These are phyloP conservation scores for Silene coronaria DNA, from an alignment of 179 eudicot genomes.

Conservation along the genomic window DNA sequence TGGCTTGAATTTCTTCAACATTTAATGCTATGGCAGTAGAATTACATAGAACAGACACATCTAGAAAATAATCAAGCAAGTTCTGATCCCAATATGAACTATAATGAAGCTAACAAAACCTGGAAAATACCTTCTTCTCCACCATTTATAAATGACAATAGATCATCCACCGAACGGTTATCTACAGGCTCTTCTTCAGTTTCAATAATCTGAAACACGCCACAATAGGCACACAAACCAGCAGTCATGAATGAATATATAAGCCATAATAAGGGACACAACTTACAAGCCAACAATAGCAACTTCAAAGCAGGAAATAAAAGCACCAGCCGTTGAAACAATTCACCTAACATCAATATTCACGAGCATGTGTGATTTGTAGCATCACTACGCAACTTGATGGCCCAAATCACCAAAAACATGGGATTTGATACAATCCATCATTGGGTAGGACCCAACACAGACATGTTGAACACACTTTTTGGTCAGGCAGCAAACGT, in stretches of 20 bases:
- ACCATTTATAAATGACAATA: conserved; percentile 69
- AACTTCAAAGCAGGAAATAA: too few species aligned
- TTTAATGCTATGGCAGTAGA: not conserved
- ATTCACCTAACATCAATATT: too few species aligned
- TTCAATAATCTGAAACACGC: conserved; percentile 45
- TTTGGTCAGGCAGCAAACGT: too few species aligned
- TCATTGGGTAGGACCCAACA: too few species aligned
- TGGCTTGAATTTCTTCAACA: not conserved
- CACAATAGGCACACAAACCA: conserved; percentile 16
- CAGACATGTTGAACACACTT: too few species aligned
- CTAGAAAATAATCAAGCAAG: not conserved
- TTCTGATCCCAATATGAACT: not conserved
- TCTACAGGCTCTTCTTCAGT: conserved; percentile 56
- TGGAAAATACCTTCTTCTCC: conserved; percentile 27
- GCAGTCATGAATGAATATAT: not conserved
- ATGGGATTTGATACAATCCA: too few species aligned
- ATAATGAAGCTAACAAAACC: not conserved
- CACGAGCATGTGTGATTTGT: too few species aligned
- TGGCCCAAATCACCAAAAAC: too few species aligned
- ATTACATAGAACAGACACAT: not conserved
- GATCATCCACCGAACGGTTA: conserved; percentile 79
- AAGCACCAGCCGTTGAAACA: too few species aligned
- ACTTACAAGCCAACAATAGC: too few species aligned
- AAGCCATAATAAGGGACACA: not conserved
- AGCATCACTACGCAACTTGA: too few species aligned